Conservation (phyloP, 768 basidiomycete genomes). For the Macrocybe gigantea region DNA sequence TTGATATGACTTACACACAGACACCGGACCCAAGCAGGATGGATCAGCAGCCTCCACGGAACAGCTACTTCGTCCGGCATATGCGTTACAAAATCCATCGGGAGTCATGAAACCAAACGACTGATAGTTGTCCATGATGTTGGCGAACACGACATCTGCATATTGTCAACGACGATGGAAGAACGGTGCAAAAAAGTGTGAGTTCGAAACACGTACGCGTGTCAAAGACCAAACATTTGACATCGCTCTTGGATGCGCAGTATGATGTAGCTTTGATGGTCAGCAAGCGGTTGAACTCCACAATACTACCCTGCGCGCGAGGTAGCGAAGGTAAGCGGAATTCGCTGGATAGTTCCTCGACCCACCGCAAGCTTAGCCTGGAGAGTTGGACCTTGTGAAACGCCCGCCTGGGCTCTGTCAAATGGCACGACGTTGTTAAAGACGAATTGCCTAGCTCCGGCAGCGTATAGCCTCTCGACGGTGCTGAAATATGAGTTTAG, state of each 20-base stretch:
- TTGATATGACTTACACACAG: slow-evolving; percentile 5
- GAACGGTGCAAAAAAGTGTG: too few relatives aligned
- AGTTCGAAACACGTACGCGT: slow-evolving; percentile 9
- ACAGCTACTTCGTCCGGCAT: slow-evolving; percentile 11
- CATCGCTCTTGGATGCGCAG: slow-evolving; percentile 11
- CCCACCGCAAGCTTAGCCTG: slow-evolving; percentile 14
- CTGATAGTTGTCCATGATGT: slow-evolving; percentile 12
- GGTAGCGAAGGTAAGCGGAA: not conserved
- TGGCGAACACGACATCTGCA: slow-evolving; percentile 12
- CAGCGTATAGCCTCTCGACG: slow-evolving; percentile 13
- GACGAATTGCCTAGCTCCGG: slow-evolving; percentile 15
- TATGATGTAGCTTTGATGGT: slow-evolving; percentile 10
- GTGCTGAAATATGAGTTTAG: slow-evolving; percentile 14
- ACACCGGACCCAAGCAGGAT: slow-evolving; percentile 15
- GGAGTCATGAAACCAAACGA: slow-evolving; percentile 15
- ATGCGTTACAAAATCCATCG: slow-evolving; percentile 11
- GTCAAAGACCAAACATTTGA: slow-evolving; percentile 14
- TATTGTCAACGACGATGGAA: not conserved
- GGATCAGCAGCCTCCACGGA: slow-evolving; percentile 7
- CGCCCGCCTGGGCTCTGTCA: slow-evolving; percentile 14
- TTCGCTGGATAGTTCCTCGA: not conserved
- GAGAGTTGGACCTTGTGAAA: slow-evolving; percentile 8
- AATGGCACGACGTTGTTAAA: slow-evolving; percentile 18
- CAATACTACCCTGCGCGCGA: slow-evolving; percentile 9
- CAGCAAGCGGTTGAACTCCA: slow-evolving; percentile 14